phyloP scores from a whole-genome alignment of 345 rosid species.

The Salix caprea region DNA sequence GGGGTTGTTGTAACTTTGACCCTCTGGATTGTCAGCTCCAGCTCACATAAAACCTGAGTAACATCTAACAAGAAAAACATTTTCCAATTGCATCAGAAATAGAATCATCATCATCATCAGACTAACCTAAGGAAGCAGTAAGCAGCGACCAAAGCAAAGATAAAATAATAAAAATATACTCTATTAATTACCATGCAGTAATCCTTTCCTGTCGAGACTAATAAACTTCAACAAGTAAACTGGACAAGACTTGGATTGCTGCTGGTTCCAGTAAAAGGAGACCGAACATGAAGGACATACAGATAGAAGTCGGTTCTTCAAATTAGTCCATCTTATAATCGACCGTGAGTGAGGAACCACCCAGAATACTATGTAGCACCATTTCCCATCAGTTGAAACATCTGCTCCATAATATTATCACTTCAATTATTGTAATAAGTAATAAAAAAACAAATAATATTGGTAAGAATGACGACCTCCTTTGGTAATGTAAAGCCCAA shows the following conservation, averaged over 20 bases:
- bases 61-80: conserved; percentile 49
- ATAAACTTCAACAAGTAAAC: conserved; percentile 71
- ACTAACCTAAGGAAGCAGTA: not conserved
- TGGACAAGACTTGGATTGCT: conserved; percentile 35
- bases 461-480: conserved; percentile 43
- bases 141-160: not conserved
- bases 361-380: conserved; percentile 81
- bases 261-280: conserved; percentile 39
- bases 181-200: conserved; percentile 58
- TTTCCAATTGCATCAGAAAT: conserved; percentile 16
- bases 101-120: not conserved
- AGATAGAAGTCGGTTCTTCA: conserved; percentile 65
- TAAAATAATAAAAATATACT: not conserved
- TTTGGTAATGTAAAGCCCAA: conserved; percentile 67
- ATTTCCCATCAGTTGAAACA: conserved; percentile 82
- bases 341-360: conserved; percentile 55
- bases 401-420: conserved; percentile 34
- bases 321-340: conserved; percentile 60
- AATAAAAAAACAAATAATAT: not conserved
- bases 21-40: conserved; percentile 72
- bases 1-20: conserved; percentile 88
- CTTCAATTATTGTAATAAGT: not conserved
- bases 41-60: conserved; percentile 72
- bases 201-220: conserved; percentile 55
- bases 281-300: conserved; percentile 54